Base-by-base conservation (phyloP, 2,329 filamentous ascomycete genomes). In the Apiospora kogelbergensis region DNA sequence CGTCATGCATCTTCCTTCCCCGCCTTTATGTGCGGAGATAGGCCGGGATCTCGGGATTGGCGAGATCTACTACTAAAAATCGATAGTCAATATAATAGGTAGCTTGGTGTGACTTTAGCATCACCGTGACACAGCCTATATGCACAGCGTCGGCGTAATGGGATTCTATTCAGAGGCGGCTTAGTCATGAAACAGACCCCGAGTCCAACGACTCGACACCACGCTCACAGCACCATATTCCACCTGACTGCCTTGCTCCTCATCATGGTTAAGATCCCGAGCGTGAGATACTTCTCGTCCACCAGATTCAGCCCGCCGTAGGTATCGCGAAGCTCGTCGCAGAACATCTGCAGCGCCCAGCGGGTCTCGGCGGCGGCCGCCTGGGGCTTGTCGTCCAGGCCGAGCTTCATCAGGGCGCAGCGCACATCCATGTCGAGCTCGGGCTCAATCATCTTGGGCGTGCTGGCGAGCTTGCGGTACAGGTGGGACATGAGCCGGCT, bases 221-320 rank as follows among this genome's bases (percentile, higher is more conserved):
- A 3, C 30, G 30, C 53, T 75, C 66, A 81, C 30, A 82, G 70
- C 3, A 80, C 76, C 80, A 81, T 81, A 68, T 79, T 80, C 80
- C 81, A 82, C 53, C 73, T 78, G 13, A 83, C 80, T 70, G 77
- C 80, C 74, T 79, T 81, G 20, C 75, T 77, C 69, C 78, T 78
- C 74, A 82, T 80, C 78, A 82, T 80, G 24, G 72, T 71, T 74
- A 83, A 72, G 37, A 82, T 72, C 0, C 80, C 80, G 6, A 80
- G 71, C 1, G 81, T 80, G 60, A 83, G 72, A 68, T 80, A 81
- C 66, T 77, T 75, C 72, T 78, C 78, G 66, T 82, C 80, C n/a
- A 81, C 77, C 26, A 83, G 71, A 48, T 72, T 78, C 67, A 80
- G 65, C 13, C 79, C 80, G n/a, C 80, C 80, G 68, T 77, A 81